Conservation (phyloP, 2,329 filamentous ascomycete genomes). For the Dactylella cylindrospora region DNA sequence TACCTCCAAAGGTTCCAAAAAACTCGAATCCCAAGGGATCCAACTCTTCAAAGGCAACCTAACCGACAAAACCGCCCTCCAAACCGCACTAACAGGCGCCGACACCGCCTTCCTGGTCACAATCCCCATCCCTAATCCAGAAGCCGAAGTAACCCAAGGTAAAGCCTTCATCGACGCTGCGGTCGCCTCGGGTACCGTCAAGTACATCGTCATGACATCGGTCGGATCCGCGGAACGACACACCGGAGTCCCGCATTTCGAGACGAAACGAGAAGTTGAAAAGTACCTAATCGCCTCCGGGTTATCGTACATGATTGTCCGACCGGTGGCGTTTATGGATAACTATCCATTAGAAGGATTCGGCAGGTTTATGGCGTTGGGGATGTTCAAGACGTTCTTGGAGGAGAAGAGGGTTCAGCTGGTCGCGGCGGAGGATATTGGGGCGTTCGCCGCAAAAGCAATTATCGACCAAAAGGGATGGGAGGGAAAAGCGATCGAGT, state of each 20-base stretch:
- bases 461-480: slow-evolving; percentile 49
- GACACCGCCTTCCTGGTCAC: slow-evolving; percentile 38
- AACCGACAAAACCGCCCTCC: slow-evolving; percentile 10
- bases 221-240: slow-evolving; percentile 28
- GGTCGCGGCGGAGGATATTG: slow-evolving; percentile 53
- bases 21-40: slow-evolving; percentile 4
- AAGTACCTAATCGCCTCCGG: slow-evolving; percentile 27
- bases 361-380: slow-evolving; percentile 49
- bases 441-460: slow-evolving; percentile 52
- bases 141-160: slow-evolving; percentile 21
- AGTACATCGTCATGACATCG: slow-evolving; percentile 27
- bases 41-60: slow-evolving; percentile 23
- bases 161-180: slow-evolving; percentile 37
- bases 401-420: slow-evolving; percentile 51
- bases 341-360: slow-evolving; percentile 47
- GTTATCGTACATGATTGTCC: slow-evolving; percentile 53
- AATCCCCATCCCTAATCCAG: slow-evolving; percentile 15
- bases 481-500: slow-evolving; percentile 50
- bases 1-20: slow-evolving; percentile 16
- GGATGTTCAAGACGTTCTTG: slow-evolving; percentile 50
- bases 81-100: slow-evolving; percentile 9
- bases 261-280: slow-evolving; percentile 28
- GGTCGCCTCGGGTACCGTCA: slow-evolving; percentile 10
- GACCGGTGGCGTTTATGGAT: slow-evolving; percentile 54
- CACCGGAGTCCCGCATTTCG: slow-evolving; percentile 39